phyloP scores from a whole-genome alignment of 129 eudicot genomes.

The Heracleum sosnowskyi region DNA sequence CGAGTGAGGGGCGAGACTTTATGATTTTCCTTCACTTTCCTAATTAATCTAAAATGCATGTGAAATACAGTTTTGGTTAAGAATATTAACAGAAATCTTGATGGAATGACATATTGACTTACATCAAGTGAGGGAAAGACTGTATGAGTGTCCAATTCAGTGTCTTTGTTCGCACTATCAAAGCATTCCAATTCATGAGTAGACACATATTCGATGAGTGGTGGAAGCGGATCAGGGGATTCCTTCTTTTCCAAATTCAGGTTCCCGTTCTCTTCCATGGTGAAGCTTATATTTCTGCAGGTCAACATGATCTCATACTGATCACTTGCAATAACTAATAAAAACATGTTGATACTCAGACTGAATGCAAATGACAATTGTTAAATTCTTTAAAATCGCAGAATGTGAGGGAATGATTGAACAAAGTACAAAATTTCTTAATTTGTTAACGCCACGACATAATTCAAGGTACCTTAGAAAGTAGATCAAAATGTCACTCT shows the following conservation, averaged over 20 bases:
- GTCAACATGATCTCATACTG: neutral
- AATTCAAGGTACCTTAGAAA: neutral
- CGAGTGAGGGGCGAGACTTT: constrained; percentile 5
- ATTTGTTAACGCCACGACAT: neutral
- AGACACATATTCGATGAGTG: constrained; percentile 38
- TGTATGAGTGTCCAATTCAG: constrained; percentile 15
- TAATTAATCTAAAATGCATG: neutral
- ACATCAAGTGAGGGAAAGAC: constrained; percentile 12
- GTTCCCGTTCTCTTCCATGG: constrained; percentile 32
- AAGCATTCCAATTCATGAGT: constrained; percentile 45
- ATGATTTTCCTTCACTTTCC: too few species aligned
- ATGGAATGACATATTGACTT: neutral
- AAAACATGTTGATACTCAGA: neutral
- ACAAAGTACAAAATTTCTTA: neutral
- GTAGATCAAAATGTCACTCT: neutral
- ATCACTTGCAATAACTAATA: neutral
- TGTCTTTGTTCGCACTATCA: constrained; percentile 24
- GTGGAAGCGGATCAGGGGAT: constrained; percentile 41
- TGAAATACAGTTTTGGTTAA: neutral
- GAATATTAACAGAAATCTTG: neutral
- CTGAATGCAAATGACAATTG: neutral
- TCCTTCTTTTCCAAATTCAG: constrained; percentile 17
- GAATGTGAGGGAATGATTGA: neutral
- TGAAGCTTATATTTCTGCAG: neutral
- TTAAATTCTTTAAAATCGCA: neutral